A percentile compares a stretch with the other conserved stretches of the same genome.
phyloP scores from a whole-genome alignment of 306 rosid species.

The Vicia faba region DNA sequence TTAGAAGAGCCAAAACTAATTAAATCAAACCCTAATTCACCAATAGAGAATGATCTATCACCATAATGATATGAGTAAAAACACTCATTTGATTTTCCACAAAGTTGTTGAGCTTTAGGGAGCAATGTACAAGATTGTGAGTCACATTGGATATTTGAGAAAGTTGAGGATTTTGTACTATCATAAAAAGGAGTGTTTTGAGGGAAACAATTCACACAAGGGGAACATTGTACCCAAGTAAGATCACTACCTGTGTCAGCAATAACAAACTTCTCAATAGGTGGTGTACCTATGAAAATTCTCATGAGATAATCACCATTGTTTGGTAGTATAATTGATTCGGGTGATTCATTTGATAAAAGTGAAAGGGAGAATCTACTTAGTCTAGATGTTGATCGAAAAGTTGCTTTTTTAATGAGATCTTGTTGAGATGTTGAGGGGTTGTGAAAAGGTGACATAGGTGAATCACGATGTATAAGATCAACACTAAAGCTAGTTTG shows the following conservation, averaged over 20 bases:
- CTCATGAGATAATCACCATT: conserved; percentile 32
- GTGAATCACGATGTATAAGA: conserved; percentile 39
- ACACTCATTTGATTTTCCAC: conserved; percentile 8
- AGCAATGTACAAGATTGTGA: conserved; percentile 16
- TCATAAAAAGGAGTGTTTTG: conserved; percentile 27
- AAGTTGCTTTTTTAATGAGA: neutral
- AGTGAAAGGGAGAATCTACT: neutral
- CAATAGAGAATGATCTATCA: neutral
- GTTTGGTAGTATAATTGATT: conserved; percentile 9
- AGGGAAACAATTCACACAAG: conserved; percentile 9
- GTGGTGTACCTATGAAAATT: conserved; percentile 39
- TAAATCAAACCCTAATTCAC: conserved; percentile 26
- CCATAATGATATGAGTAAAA: conserved; percentile 6
- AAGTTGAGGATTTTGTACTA: conserved; percentile 30
- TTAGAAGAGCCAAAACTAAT: conserved; percentile 3
- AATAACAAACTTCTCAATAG: conserved; percentile 19
- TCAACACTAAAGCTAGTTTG: conserved; percentile 28
- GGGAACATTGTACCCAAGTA: conserved; percentile 17
- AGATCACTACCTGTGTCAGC: conserved; percentile 43
- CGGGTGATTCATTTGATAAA: neutral
- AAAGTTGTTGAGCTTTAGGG: rapidly evolving
- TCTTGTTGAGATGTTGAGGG: conserved; percentile 7
- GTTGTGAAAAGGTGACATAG: conserved; percentile 32
- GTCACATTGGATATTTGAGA: neutral
- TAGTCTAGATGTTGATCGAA: conserved; percentile 16